These are phyloP conservation scores for Colletotrichum sp. DNA, from an alignment of 2,329 filamentous ascomycete species.

Conservation along the genomic window DNA sequence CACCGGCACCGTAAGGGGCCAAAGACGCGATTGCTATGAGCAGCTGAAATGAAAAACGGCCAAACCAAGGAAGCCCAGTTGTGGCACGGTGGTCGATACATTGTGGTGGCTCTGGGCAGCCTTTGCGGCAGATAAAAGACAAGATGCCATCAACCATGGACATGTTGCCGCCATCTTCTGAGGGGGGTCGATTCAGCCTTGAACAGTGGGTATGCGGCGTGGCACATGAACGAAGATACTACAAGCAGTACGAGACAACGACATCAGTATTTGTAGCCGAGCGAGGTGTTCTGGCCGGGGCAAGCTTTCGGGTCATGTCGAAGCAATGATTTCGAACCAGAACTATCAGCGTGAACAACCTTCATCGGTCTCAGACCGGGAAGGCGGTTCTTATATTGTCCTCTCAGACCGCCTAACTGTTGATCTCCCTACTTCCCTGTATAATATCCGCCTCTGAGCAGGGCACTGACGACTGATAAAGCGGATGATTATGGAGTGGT, in stretches of 20 bases:
- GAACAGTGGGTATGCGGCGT: too few species aligned
- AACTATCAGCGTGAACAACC: too few species aligned
- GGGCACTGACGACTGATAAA: neutral
- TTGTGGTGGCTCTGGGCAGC: too few species aligned
- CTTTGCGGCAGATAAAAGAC: too few species aligned
- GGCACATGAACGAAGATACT: neutral
- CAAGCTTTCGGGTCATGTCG: neutral
- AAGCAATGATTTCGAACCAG: neutral
- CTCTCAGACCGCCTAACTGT: neutral
- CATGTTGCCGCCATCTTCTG: too few species aligned
- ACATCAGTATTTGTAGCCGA: neutral
- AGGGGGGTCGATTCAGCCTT: too few species aligned
- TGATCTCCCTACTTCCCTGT: neutral
- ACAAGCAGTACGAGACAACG: neutral
- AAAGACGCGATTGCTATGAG: neutral
- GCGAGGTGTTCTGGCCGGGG: accelerated
- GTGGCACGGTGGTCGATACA: too few species aligned
- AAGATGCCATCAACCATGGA: neutral
- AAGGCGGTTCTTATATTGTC: neutral
- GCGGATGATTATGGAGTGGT: accelerated
- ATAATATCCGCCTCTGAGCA: neutral
- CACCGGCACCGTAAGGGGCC: neutral
- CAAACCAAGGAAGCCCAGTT: too few species aligned
- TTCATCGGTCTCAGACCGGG: too few species aligned
- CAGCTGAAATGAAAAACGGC: neutral